phyloP scores from a whole-genome alignment of 2,329 filamentous ascomycete genomes.

The Scedosporium dehoogii region DNA sequence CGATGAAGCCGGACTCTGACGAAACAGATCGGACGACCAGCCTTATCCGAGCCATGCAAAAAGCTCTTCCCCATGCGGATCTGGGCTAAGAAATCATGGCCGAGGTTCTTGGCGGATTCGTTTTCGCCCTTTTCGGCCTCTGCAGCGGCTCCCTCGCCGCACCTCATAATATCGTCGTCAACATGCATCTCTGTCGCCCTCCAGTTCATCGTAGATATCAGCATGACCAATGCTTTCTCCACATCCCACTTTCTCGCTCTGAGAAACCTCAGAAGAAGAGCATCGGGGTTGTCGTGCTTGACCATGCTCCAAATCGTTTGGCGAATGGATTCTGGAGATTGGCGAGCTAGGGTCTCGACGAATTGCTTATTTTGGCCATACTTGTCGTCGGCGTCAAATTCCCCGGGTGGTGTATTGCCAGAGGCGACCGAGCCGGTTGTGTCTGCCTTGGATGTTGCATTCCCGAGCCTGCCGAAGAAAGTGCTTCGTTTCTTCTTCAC shows the following conservation, averaged over 20 bases:
- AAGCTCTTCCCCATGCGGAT: constrained; percentile 88
- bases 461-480: constrained; percentile 47
- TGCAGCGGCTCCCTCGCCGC: constrained; percentile 63
- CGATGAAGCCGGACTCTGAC: constrained; percentile 76
- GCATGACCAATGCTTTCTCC: constrained; percentile 85
- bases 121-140: constrained; percentile 48
- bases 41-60: constrained; percentile 76
- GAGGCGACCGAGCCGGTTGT: constrained; percentile 25
- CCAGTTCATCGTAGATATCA: constrained; percentile 92
- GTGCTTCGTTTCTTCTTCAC: constrained; percentile 66
- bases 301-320: constrained; percentile 85
- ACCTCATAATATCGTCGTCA: constrained; percentile 75
- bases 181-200: constrained; percentile 73
- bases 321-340: constrained; percentile 69
- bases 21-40: constrained; percentile 76
- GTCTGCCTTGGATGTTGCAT: constrained; percentile 40
- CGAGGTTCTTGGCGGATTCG: constrained; percentile 52
- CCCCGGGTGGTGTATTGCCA: constrained; percentile 25
- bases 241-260: constrained; percentile 94
- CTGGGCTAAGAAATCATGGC: constrained; percentile 72
- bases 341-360: constrained; percentile 66
- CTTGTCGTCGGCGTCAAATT: constrained; percentile 67
- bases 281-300: constrained; percentile 91
- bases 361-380: constrained; percentile 85
- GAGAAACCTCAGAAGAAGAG: constrained; percentile 69